Evolutionary conservation across 2,329 filamentous ascomycete species (phyloP).

Genomic region (Epichloe elymi): DNA sequence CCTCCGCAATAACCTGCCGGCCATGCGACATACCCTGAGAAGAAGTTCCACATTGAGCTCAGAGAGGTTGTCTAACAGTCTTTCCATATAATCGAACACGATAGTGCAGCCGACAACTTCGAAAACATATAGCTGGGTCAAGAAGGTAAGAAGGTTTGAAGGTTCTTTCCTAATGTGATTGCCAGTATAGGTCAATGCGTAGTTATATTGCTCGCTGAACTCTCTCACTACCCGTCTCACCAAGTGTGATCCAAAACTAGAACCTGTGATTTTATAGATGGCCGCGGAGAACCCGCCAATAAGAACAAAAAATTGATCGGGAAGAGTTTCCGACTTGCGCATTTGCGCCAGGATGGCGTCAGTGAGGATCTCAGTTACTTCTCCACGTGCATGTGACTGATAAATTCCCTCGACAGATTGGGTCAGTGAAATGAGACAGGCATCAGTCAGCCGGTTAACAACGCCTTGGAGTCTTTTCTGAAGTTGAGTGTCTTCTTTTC

Average conservation of each 20-base stretch:
- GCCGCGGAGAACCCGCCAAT: conserved; percentile 83
- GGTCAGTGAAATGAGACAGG: conserved; percentile 75
- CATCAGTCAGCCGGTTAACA: conserved; percentile 84
- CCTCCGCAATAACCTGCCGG: conserved; percentile 68
- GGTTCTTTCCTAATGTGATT: conserved; percentile 29
- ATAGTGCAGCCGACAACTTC: conserved; percentile 72
- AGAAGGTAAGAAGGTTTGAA: conserved; percentile 66
- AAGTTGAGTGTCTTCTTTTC: conserved; percentile 55
- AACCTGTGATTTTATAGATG: conserved; percentile 74
- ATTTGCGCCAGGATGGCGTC: conserved; percentile 69
- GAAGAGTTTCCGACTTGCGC: conserved; percentile 61
- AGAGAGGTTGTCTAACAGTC: conserved; percentile 60
- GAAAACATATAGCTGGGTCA: conserved; percentile 85
- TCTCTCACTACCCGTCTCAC: conserved; percentile 65
- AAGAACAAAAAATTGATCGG: conserved; percentile 82
- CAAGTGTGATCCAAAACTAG: conserved; percentile 79
- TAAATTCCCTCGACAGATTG: conserved; percentile 75
- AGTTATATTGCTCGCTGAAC: conserved; percentile 54
- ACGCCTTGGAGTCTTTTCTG: conserved; percentile 75
- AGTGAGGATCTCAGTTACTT: conserved; percentile 70
- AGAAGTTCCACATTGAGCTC: conserved; percentile 84
- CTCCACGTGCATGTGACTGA: conserved; percentile 68
- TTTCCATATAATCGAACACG: conserved; percentile 80
- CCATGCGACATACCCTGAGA: conserved; percentile 69
- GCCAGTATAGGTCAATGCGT: conserved; percentile 23